Percentiles rank a stretch among this genome's conserved stretches.
Conservation (phyloP, 345 rosid genomes). For the Sonneratia alba region DNA sequence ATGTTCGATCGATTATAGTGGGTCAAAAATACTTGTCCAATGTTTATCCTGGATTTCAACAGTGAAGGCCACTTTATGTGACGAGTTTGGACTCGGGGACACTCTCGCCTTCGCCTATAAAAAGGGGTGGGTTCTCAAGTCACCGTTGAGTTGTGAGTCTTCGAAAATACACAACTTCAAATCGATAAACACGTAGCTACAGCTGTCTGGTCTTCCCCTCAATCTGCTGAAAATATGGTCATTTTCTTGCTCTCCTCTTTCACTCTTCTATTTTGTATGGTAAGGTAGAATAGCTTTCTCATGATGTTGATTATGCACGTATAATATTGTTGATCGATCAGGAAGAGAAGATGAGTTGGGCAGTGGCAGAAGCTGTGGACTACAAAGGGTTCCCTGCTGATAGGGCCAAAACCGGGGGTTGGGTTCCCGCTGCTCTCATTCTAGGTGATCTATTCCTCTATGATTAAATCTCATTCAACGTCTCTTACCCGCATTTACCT, state of each 20-base stretch:
- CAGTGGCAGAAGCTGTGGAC: slow-evolving; percentile 45
- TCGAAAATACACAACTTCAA: neutral
- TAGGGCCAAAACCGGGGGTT: slow-evolving; percentile 57
- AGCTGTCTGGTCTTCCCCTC: neutral
- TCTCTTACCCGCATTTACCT: no score
- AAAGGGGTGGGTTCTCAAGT: slow-evolving; percentile 13
- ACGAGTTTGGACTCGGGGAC: neutral
- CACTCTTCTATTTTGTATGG: neutral
- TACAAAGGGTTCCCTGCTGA: slow-evolving; percentile 48
- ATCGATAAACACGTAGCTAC: neutral
- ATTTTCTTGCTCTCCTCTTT: neutral
- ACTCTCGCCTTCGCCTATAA: slow-evolving; percentile 25
- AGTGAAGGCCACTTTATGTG: slow-evolving; percentile 25
- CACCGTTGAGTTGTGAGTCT: neutral
- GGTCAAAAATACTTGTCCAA: no score
- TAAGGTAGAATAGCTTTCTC: no score
- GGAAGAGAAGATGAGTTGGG: slow-evolving; percentile 48
- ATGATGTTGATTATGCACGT: neutral
- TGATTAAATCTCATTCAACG: no score
- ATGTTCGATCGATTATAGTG: no score
- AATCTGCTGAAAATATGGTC: neutral
- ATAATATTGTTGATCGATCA: slow-evolving; percentile 2
- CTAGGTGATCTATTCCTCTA: slow-evolving; percentile 29
- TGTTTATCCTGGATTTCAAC: slow-evolving; percentile 11
- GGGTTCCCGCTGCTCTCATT: slow-evolving; percentile 56